Percentiles rank a stretch among this genome's conserved stretches.
These are phyloP conservation scores for Fibroporia radiculosa DNA, from an alignment of 768 basidiomycete species.

Conservation along the genomic window DNA sequence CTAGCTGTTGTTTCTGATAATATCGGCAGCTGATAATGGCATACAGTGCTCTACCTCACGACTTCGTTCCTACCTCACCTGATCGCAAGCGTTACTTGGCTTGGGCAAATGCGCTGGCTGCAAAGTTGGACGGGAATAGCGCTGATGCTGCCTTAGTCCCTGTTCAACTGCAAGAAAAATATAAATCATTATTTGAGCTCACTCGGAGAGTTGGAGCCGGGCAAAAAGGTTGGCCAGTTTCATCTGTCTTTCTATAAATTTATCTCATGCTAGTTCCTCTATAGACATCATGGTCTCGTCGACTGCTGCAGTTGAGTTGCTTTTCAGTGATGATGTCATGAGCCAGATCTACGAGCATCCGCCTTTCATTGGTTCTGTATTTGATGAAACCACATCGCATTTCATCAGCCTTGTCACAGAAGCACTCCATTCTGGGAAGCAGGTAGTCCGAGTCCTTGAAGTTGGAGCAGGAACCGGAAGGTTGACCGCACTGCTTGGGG, in stretches of 20 bases:
- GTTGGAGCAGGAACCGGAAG: conserved; percentile 14
- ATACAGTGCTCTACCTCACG: not conserved
- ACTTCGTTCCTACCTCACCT: not conserved
- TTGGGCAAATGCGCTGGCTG: not conserved
- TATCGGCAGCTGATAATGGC: not conserved
- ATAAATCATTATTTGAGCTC: not conserved
- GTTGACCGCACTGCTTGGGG: conserved; percentile 12
- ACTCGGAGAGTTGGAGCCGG: not conserved
- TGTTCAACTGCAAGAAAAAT: not conserved
- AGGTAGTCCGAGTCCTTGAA: conserved; percentile 14
- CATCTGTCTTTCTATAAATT: not conserved
- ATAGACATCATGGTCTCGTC: conserved; percentile 5
- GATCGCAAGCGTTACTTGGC: conserved; percentile 8
- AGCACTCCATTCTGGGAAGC: conserved; percentile 9
- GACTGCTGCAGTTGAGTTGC: conserved; percentile 9
- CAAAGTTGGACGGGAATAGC: not conserved
- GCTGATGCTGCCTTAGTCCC: not conserved
- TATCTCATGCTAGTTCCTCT: not conserved
- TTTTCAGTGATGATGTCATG: conserved; percentile 15
- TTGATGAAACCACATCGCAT: conserved; percentile 2
- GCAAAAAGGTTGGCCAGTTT: not conserved
- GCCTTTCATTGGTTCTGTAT: conserved; percentile 10
- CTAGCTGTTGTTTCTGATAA: not conserved
- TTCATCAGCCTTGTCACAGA: conserved; percentile 9
- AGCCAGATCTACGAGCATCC: conserved; percentile 11